These are phyloP conservation scores for Chrysoporthe puriensis DNA, from an alignment of 2,329 filamentous ascomycete genomes.

Conservation along the genomic window DNA sequence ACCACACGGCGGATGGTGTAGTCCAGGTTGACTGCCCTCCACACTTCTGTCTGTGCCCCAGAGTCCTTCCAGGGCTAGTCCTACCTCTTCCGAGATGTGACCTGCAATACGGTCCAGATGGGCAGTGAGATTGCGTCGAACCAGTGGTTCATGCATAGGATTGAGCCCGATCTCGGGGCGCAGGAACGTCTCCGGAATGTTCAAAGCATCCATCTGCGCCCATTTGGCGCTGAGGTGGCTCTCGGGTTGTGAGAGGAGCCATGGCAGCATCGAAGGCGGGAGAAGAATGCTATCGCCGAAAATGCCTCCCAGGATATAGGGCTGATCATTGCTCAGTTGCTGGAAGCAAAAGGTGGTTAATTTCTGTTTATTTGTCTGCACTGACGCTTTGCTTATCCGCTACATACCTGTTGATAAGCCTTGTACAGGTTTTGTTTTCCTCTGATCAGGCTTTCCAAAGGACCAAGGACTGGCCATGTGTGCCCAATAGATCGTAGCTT, in stretches of 20 bases:
- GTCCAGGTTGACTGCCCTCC: not conserved
- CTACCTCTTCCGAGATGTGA: too few relatives aligned
- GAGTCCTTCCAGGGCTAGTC: not conserved
- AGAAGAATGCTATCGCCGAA: not conserved
- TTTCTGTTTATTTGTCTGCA: not conserved
- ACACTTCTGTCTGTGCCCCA: too few relatives aligned
- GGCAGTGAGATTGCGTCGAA: too few relatives aligned
- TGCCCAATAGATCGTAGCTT: not conserved
- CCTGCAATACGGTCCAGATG: too few relatives aligned
- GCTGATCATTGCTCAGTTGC: not conserved
- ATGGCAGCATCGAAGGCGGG: slow-evolving; percentile 4
- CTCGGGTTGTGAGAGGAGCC: slow-evolving; percentile 5
- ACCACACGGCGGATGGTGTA: slow-evolving; percentile 14
- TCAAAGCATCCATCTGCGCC: slow-evolving; percentile 10
- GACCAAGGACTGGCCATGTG: not conserved
- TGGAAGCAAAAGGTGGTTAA: not conserved
- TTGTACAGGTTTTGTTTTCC: not conserved
- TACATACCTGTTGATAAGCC: too few relatives aligned
- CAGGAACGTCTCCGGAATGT: slow-evolving; percentile 5
- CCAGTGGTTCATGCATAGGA: not conserved
- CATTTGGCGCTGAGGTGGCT: slow-evolving; percentile 10
- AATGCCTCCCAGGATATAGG: not conserved
- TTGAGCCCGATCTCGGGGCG: slow-evolving; percentile 2
- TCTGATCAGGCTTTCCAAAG: not conserved
- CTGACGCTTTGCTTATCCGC: too few relatives aligned